Evolutionary conservation across 805 yeast species (phyloP).

Genomic region (Brettanomyces anomalus): DNA sequence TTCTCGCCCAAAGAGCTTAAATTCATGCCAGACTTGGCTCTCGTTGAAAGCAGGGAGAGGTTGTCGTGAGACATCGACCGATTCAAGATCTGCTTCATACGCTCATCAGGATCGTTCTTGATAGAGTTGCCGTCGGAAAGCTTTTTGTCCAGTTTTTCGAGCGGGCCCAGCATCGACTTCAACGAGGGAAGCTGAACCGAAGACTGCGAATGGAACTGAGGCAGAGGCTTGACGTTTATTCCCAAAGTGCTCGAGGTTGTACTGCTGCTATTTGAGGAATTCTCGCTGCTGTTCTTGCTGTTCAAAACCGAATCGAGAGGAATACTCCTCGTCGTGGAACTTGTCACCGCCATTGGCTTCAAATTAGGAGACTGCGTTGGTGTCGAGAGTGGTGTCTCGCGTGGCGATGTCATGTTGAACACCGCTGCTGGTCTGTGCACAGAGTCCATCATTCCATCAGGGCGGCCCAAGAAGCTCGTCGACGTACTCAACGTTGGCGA

Average conservation of each 20-base stretch:
- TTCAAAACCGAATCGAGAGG: background rate
- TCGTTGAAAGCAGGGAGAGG: constrained; percentile 8
- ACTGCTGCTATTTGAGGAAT: background rate
- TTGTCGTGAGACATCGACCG: constrained; percentile 19
- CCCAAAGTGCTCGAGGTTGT: background rate
- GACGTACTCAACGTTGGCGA: constrained; percentile 11
- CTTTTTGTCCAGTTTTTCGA: constrained; percentile 4
- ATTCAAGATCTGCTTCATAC: constrained; percentile 20
- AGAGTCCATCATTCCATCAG: constrained; percentile 3
- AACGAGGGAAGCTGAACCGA: constrained; percentile 25
- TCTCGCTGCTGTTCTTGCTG: background rate
- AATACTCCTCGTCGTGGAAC: background rate
- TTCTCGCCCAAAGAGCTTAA: background rate
- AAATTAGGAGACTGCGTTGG: constrained; percentile 31
- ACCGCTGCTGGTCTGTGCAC: constrained; percentile 18
- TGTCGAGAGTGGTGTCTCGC: constrained; percentile 26
- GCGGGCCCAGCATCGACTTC: constrained; percentile 19
- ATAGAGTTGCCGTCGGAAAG: constrained; percentile 13
- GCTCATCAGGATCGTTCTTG: constrained; percentile 17
- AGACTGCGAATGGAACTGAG: constrained; percentile 1
- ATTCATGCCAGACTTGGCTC: background rate
- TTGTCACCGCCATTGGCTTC: constrained; percentile 13
- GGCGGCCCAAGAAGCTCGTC: constrained; percentile 25
- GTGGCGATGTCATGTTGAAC: constrained; percentile 26
- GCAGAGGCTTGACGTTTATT: background rate